A percentile compares a stretch with the other conserved stretches of the same genome.
Conservation (phyloP, 306 rosid genomes). For the Cicer arietinum region DNA sequence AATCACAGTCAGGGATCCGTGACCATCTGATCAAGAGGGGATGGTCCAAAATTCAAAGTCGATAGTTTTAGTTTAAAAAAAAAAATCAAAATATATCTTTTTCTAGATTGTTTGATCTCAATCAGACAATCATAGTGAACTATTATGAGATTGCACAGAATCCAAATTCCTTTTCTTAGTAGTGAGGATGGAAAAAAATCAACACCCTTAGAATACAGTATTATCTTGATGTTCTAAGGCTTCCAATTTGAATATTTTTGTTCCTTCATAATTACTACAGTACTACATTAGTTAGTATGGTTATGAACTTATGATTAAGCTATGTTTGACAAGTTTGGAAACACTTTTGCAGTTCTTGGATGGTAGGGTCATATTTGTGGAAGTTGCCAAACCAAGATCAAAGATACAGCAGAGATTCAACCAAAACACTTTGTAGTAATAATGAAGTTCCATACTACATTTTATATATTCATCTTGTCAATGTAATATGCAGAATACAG, state of each 20-base stretch:
- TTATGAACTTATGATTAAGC: not conserved
- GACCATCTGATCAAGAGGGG: too few species aligned
- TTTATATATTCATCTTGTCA: not conserved
- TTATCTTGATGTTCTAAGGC: not conserved
- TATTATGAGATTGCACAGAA: too few species aligned
- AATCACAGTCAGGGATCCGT: too few species aligned
- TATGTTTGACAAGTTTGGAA: conserved; percentile 35
- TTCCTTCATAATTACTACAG: not conserved
- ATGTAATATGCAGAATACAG: not conserved
- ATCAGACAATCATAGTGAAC: too few species aligned
- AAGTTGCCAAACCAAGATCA: conserved; percentile 82
- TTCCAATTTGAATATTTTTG: not conserved
- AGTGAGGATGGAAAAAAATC: too few species aligned
- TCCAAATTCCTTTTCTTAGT: too few species aligned
- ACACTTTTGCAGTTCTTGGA: conserved; percentile 72
- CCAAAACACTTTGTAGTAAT: conserved; percentile 48
- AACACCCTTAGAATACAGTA: not conserved
- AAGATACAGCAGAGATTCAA: conserved; percentile 54
- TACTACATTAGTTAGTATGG: not conserved
- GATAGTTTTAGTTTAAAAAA: too few species aligned
- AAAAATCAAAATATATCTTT: too few species aligned
- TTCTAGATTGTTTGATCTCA: too few species aligned
- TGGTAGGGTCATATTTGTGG: conserved; percentile 95
- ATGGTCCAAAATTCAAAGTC: too few species aligned
- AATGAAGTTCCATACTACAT: conserved; percentile 29